A percentile compares a stretch with the other conserved stretches of the same genome.
Evolutionary conservation across 768 basidiomycete genomes (phyloP).

Genomic region (Russula earlei): DNA sequence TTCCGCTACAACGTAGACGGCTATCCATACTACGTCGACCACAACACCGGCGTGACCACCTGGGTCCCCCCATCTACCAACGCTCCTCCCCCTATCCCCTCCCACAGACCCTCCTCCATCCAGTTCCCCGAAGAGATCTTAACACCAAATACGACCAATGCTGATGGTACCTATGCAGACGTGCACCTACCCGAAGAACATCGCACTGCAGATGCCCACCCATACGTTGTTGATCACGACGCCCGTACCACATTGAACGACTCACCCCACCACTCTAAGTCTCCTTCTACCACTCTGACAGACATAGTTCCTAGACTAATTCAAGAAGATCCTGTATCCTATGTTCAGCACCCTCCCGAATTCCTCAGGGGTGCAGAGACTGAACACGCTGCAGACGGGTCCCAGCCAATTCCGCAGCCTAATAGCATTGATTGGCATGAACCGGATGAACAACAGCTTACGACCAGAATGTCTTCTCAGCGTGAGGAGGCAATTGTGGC

Average conservation of each 20-base stretch:
- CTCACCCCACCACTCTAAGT: too few relatives aligned
- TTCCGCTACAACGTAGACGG: conserved; percentile 64
- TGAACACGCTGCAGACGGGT: too few relatives aligned
- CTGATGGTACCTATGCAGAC: conserved; percentile 38
- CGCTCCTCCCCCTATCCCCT: conserved; percentile 20
- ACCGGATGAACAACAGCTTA: too few relatives aligned
- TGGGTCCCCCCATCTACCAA: conserved; percentile 53
- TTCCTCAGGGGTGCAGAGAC: too few relatives aligned
- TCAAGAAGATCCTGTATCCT: too few relatives aligned
- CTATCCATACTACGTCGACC: conserved; percentile 81
- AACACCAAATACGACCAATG: conserved; percentile 18
- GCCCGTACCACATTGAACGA: conserved; percentile 86
- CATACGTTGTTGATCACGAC: conserved; percentile 69
- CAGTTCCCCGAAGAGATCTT: background rate
- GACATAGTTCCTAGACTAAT: too few relatives aligned
- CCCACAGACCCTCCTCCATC: conserved; percentile 21
- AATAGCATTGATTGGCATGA: too few relatives aligned
- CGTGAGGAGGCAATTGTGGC: too few relatives aligned
- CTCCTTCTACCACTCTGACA: too few relatives aligned
- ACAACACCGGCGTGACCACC: conserved; percentile 69
- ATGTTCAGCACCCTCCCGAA: too few relatives aligned
- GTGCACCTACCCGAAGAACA: conserved; percentile 83
- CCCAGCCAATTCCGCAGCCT: too few relatives aligned
- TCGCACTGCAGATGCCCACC: conserved; percentile 74
- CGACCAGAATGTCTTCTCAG: too few relatives aligned